Percentiles rank a stretch among this genome's conserved stretches.
phyloP scores from a whole-genome alignment of 257 asterid species.

The Ilex aquifolium region DNA sequence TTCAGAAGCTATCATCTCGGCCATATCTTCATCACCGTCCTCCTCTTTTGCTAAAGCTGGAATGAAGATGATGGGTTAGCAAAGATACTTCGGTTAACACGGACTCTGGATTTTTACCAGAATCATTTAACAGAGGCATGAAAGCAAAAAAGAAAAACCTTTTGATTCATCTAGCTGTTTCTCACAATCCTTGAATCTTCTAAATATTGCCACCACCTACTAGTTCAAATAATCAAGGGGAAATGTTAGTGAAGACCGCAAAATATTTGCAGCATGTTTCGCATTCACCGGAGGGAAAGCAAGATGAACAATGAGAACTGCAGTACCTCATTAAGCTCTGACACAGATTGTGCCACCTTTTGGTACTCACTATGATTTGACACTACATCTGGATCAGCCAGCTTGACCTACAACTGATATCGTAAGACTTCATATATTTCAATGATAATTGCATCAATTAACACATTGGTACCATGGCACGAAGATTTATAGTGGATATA shows the following conservation, averaged over 20 bases:
- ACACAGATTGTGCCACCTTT: constrained; percentile 81
- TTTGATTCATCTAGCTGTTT: constrained; percentile 85
- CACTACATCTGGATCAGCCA: constrained; percentile 91
- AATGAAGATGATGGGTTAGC: constrained; percentile 12
- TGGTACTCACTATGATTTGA: constrained; percentile 91
- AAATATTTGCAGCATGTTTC: constrained; percentile 7
- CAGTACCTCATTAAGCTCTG: constrained; percentile 94
- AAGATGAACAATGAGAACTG: constrained; percentile 8
- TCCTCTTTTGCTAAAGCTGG: constrained; percentile 78
- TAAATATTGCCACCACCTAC: constrained; percentile 74
- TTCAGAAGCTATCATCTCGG: constrained; percentile 89
- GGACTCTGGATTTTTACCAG: background rate
- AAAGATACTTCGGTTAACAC: background rate
- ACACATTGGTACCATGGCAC: too few relatives aligned
- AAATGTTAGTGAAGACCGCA: constrained; percentile 9
- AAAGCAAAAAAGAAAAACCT: constrained; percentile 38
- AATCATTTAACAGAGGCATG: constrained; percentile 9
- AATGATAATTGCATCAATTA: too few relatives aligned
- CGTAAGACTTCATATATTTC: background rate
- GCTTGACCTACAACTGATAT: constrained; percentile 47
- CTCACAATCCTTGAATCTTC: constrained; percentile 71
- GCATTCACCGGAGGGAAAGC: constrained; percentile 5
- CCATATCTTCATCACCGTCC: constrained; percentile 82
- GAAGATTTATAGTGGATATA: too few relatives aligned
- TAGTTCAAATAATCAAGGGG: constrained; percentile 21